phyloP scores from a whole-genome alignment of 305 asterid genomes.

The Ruellia speciosa region DNA sequence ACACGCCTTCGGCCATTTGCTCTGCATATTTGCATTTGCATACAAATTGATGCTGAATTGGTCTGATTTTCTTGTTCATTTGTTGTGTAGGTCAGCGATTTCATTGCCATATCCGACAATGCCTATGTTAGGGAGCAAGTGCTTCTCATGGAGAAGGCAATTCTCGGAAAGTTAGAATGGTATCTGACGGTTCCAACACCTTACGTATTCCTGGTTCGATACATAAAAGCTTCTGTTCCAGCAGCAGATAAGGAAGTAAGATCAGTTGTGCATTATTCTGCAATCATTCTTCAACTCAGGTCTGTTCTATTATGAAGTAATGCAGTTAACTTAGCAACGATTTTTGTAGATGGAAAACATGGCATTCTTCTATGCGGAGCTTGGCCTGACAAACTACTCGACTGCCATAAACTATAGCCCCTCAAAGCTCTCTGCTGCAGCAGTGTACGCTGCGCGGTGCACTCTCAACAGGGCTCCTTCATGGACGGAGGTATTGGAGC shows the following conservation, averaged over 20 bases:
- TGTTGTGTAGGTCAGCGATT: slow-evolving; percentile 33
- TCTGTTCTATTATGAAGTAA: not conserved
- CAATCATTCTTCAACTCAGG: too few species aligned
- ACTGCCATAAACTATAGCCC: slow-evolving; percentile 33
- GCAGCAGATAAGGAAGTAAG: slow-evolving; percentile 43
- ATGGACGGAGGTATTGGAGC: slow-evolving; percentile 60
- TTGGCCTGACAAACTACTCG: slow-evolving; percentile 52
- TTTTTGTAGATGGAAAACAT: slow-evolving; percentile 45
- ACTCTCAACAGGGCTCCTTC: slow-evolving; percentile 45
- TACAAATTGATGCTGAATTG: too few species aligned
- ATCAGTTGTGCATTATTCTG: not conserved
- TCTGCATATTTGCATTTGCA: too few species aligned
- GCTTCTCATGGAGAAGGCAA: slow-evolving; percentile 61
- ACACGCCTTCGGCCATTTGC: too few species aligned
- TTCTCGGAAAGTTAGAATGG: slow-evolving; percentile 69
- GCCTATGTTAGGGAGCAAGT: slow-evolving; percentile 54
- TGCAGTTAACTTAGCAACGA: not conserved
- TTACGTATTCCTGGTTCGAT: slow-evolving; percentile 62
- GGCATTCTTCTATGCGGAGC: slow-evolving; percentile 59
- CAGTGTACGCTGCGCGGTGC: slow-evolving; percentile 66
- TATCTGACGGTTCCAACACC: slow-evolving; percentile 74
- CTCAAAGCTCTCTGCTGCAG: slow-evolving; percentile 64
- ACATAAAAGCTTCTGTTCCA: slow-evolving; percentile 54
- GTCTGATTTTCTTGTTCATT: too few species aligned
- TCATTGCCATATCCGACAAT: slow-evolving; percentile 56